Evolutionary conservation across 1,284 basidiomycete species (phyloP).

Genomic region (Gymnopus androsaceus): DNA sequence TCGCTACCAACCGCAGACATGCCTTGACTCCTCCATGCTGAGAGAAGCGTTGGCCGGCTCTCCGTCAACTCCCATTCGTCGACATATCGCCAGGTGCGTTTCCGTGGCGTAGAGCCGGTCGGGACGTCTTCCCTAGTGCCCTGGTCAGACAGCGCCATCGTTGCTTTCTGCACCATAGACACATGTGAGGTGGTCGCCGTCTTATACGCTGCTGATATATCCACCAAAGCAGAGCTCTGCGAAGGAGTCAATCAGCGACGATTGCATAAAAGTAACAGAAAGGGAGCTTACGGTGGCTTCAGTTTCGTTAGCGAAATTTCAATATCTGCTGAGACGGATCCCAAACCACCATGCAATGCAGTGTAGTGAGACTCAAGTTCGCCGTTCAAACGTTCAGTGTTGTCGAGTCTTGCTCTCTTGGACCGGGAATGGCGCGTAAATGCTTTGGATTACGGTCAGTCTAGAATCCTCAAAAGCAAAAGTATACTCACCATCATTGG

Average conservation of each 20-base stretch:
- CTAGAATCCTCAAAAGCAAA: not conserved
- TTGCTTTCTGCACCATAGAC: slow-evolving; percentile 48
- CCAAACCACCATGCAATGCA: slow-evolving; percentile 48
- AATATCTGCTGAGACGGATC: slow-evolving; percentile 51
- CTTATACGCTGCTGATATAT: slow-evolving; percentile 43
- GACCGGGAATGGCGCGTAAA: slow-evolving; percentile 61
- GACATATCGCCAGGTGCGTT: slow-evolving; percentile 65
- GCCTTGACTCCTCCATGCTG: slow-evolving; percentile 45
- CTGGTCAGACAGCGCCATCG: slow-evolving; percentile 53
- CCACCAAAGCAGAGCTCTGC: slow-evolving; percentile 43
- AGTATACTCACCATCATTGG: slow-evolving; percentile 44
- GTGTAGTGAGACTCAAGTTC: slow-evolving; percentile 56
- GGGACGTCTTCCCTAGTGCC: slow-evolving; percentile 63
- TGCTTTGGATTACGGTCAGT: slow-evolving; percentile 35
- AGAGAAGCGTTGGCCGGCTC: slow-evolving; percentile 57
- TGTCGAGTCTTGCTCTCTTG: slow-evolving; percentile 69
- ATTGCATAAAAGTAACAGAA: not conserved
- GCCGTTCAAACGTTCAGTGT: slow-evolving; percentile 47
- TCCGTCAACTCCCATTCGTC: slow-evolving; percentile 72
- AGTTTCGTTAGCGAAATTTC: slow-evolving; percentile 44
- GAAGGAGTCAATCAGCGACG: not conserved
- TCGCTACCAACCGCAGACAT: slow-evolving; percentile 34
- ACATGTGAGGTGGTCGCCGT: slow-evolving; percentile 43
- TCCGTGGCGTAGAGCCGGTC: slow-evolving; percentile 72
- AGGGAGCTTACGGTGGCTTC: slow-evolving; percentile 48